phyloP scores from a whole-genome alignment of 805 yeast species.

The Saccharomycopsis sp. region DNA sequence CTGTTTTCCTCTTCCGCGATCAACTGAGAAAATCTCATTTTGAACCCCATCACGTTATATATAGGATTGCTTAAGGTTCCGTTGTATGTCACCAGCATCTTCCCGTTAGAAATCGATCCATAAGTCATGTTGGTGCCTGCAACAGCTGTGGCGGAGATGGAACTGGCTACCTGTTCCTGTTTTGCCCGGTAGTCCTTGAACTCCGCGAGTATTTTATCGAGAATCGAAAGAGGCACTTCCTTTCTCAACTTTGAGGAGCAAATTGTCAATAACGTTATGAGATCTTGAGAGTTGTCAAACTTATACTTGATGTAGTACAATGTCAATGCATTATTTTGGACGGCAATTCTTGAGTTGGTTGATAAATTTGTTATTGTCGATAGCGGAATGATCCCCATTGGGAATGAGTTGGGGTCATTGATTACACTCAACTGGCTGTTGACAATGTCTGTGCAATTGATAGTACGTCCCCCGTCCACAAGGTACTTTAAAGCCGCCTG shows the following conservation, averaged over 20 bases:
- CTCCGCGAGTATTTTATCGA: conserved; percentile 44
- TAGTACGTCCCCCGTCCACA: conserved; percentile 27
- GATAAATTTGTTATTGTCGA: conserved; percentile 24
- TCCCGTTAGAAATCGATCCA: conserved; percentile 1
- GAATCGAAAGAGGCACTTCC: conserved; percentile 39
- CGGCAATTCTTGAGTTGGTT: conserved; percentile 21
- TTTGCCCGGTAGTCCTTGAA: conserved; percentile 37
- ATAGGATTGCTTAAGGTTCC: not conserved
- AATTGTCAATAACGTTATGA: conserved; percentile 45
- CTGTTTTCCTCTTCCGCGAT: conserved; percentile 13
- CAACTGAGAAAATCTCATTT: conserved; percentile 7
- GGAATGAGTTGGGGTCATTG: conserved; percentile 32
- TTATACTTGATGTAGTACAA: conserved; percentile 43
- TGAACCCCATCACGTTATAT: conserved; percentile 7
- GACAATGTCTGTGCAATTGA: conserved; percentile 47
- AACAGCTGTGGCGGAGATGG: not conserved
- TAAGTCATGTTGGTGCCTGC: not conserved
- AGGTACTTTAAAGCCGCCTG: conserved; percentile 14
- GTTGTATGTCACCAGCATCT: not conserved
- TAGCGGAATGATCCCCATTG: conserved; percentile 24
- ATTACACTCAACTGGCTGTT: conserved; percentile 48
- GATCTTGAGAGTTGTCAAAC: conserved; percentile 37
- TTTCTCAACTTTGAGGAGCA: conserved; percentile 39
- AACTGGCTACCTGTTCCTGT: conserved; percentile 21
- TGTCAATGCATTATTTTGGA: conserved; percentile 27